Evolutionary conservation across 345 rosid genomes (phyloP), one percentile per base, ranked within the genome.

Genomic region (Aegle marmelos): DNA sequence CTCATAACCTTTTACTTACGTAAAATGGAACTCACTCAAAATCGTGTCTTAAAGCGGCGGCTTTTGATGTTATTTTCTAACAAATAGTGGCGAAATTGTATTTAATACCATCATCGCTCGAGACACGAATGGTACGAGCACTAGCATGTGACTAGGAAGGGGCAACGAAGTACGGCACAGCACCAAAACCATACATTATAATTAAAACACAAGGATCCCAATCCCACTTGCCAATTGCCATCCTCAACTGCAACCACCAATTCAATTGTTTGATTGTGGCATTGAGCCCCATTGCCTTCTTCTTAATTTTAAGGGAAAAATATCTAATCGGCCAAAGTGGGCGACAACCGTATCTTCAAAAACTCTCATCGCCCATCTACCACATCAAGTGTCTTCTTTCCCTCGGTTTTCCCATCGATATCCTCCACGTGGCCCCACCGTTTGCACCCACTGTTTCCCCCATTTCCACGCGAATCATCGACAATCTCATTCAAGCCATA

Each of bases 341-440:
- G 71, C 24, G 85, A 82, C 85, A 82, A 21, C 80, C 77, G 34
- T 69, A 70, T 82, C 79, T 48, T 54, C 16, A 3, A 45, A 53
- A 53, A 7, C 57, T 53, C 22, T 53, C 22, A 1, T 53, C 17
- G 57, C 57, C 57, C 22, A 53, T 53, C 57, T 53, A 4, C 57
- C 57, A 53, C 57, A 17, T 53, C 21, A 4, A 0, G 22, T 1
- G 4, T 50, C 56, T 21, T 50, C 56, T 17, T 50, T 50, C 22
- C 57, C 16, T 45, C 50, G 1, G 50, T 5, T 53, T 53, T 17
- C 17, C 57, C 7, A 53, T 53, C 56, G 7, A 17, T 14, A 17
- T 0, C 2, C 56, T 50, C 57, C 22, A 4, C 57, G 4, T 53
- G 57, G 57, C 57, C 57, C 57, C 57, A 53, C 57, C 22, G 0